A percentile compares a stretch with the other conserved stretches of the same genome.
phyloP scores from a whole-genome alignment of 1,139 yeast species.

The Taphrina pruni region DNA sequence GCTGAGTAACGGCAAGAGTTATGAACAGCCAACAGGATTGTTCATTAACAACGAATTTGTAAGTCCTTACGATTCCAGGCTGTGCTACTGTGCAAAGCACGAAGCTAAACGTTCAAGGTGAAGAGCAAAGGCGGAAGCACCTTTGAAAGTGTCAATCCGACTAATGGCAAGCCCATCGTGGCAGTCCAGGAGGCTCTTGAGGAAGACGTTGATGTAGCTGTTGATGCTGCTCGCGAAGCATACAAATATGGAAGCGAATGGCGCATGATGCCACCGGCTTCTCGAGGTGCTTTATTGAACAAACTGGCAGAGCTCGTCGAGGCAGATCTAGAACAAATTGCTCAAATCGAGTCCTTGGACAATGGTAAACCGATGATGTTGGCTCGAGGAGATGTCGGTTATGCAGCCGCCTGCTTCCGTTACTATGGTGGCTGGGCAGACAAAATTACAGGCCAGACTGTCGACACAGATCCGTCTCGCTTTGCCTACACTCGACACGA shows the following conservation, averaged over 20 bases:
- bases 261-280: slow-evolving; percentile 57
- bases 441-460: slow-evolving; percentile 74
- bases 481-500: slow-evolving; percentile 80
- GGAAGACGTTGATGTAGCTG: slow-evolving; percentile 78
- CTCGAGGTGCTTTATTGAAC: slow-evolving; percentile 58
- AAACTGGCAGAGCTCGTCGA: slow-evolving; percentile 62
- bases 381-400: slow-evolving; percentile 65
- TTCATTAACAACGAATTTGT: slow-evolving; percentile 74
- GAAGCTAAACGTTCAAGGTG: slow-evolving; percentile 52
- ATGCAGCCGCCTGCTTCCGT: slow-evolving; percentile 66
- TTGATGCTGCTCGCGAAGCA: slow-evolving; percentile 71
- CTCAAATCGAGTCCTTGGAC: slow-evolving; percentile 68
- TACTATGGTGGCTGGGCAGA: slow-evolving; percentile 88
- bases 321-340: slow-evolving; percentile 59
- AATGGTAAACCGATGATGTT: slow-evolving; percentile 64
- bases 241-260: slow-evolving; percentile 61
- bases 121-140: slow-evolving; percentile 51
- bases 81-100: neutral
- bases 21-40: slow-evolving; percentile 75
- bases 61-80: neutral
- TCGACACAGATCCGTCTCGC: slow-evolving; percentile 64
- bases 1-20: slow-evolving; percentile 63
- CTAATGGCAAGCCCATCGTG: slow-evolving; percentile 71
- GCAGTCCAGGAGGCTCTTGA: slow-evolving; percentile 69
- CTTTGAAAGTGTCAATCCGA: slow-evolving; percentile 69